These are phyloP conservation scores for Eucalyptus cloeziana DNA, from an alignment of 345 rosid genomes.

Conservation along the genomic window DNA sequence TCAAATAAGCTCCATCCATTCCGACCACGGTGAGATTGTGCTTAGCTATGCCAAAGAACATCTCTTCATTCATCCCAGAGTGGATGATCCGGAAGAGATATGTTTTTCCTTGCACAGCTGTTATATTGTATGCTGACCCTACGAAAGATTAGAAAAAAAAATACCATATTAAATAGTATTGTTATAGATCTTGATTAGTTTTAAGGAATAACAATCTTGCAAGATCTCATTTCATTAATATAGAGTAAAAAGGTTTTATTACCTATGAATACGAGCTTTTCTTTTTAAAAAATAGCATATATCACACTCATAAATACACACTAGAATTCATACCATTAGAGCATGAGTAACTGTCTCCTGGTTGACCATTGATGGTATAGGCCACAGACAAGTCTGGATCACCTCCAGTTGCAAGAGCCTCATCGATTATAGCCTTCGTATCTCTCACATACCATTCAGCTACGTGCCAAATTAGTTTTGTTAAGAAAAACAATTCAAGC, in stretches of 20 bases:
- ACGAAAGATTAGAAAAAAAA: background rate
- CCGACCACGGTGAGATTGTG: background rate
- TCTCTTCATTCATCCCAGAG: background rate
- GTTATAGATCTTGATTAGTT: background rate
- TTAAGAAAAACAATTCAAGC: background rate
- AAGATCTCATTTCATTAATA: background rate
- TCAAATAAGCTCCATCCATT: background rate
- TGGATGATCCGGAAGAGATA: background rate
- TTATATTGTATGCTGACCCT: background rate
- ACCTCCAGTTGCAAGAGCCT: background rate
- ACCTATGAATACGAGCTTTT: background rate
- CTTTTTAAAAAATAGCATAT: background rate
- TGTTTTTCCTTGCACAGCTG: background rate
- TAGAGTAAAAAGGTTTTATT: background rate
- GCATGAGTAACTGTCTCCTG: background rate
- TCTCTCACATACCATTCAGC: background rate
- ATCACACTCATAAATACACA: background rate
- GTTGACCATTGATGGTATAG: background rate
- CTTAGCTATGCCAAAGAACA: background rate
- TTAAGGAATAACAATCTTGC: background rate
- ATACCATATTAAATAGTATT: background rate
- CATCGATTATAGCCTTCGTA: background rate
- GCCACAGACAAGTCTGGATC: background rate
- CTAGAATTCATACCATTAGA: background rate
- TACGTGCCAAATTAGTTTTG: background rate